These are phyloP conservation scores for Cercospora sojina DNA, from an alignment of 2,329 filamentous ascomycete genomes.

Conservation along the genomic window DNA sequence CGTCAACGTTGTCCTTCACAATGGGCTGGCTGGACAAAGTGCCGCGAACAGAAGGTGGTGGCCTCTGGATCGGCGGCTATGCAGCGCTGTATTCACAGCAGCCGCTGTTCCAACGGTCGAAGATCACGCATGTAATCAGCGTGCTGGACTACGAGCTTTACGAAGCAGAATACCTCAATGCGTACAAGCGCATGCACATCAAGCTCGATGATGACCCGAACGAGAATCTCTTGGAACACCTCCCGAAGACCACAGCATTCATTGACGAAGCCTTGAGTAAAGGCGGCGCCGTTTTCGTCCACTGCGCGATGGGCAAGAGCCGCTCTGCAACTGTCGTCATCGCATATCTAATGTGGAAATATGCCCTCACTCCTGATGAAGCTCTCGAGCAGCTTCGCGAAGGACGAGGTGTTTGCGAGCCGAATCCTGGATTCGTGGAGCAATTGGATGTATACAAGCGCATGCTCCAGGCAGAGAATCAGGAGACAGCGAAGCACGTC, in stretches of 20 bases:
- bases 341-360: constrained; percentile 72
- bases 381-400: constrained; percentile 69
- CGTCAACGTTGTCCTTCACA: neutral
- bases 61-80: constrained; percentile 44
- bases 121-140: constrained; percentile 77
- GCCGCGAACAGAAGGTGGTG: constrained; percentile 36
- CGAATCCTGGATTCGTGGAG: constrained; percentile 84
- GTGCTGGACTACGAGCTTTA: constrained; percentile 54
- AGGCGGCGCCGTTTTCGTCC: constrained; percentile 62
- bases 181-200: constrained; percentile 66
- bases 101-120: constrained; percentile 65
- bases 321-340: constrained; percentile 80
- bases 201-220: constrained; percentile 88
- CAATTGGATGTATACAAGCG: constrained; percentile 82
- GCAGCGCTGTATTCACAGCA: constrained; percentile 43
- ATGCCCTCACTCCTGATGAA: constrained; percentile 54
- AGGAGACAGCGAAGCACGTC: constrained; percentile 30
- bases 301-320: constrained; percentile 92
- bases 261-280: constrained; percentile 70
- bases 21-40: constrained; percentile 46
- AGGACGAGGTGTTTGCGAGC: constrained; percentile 75
- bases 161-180: constrained; percentile 57
- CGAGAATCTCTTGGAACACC: constrained; percentile 76
- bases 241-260: constrained; percentile 68
- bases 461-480: constrained; percentile 55